Conservation (phyloP, 176 grass and related monocot genomes). For the Stipa capillata region DNA sequence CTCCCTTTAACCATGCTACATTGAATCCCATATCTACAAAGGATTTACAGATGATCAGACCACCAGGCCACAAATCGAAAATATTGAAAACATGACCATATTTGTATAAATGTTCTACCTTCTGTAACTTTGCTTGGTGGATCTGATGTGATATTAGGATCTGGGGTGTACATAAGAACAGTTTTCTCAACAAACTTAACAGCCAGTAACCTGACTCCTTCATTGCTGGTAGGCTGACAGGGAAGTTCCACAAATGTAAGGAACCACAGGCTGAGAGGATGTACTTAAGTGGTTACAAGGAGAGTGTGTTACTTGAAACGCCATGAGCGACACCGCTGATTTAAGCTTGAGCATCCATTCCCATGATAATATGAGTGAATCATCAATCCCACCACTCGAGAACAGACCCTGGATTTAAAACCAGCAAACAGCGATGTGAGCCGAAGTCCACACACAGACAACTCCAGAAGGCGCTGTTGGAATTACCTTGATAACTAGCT, state of each 20-base stretch:
- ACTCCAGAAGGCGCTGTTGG: background rate
- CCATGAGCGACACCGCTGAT: slow-evolving; percentile 44
- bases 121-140: slow-evolving; percentile 49
- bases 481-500: slow-evolving; percentile 71
- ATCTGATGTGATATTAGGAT: slow-evolving; percentile 71
- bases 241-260: slow-evolving; percentile 17
- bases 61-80: slow-evolving; percentile 5
- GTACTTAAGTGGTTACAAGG: background rate
- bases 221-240: slow-evolving; percentile 47
- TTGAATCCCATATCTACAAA: slow-evolving; percentile 71
- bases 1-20: slow-evolving; percentile 85
- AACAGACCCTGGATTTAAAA: slow-evolving; percentile 50
- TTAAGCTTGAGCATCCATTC: slow-evolving; percentile 78
- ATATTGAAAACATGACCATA: background rate
- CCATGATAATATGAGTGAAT: slow-evolving; percentile 63
- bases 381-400: slow-evolving; percentile 66
- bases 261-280: background rate
- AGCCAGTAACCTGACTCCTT: slow-evolving; percentile 74
- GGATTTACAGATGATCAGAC: background rate
- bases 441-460: background rate
- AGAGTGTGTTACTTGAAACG: slow-evolving; percentile 42
- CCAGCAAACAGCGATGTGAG: background rate
- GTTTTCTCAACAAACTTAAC: slow-evolving; percentile 78
- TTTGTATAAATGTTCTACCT: slow-evolving; percentile 31
- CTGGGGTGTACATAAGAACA: slow-evolving; percentile 82